A percentile compares a stretch with the other conserved stretches of the same genome.
Evolutionary conservation across 108 stramenopile genomes (phyloP).

Genomic region (Cylindrotheca closterium): DNA sequence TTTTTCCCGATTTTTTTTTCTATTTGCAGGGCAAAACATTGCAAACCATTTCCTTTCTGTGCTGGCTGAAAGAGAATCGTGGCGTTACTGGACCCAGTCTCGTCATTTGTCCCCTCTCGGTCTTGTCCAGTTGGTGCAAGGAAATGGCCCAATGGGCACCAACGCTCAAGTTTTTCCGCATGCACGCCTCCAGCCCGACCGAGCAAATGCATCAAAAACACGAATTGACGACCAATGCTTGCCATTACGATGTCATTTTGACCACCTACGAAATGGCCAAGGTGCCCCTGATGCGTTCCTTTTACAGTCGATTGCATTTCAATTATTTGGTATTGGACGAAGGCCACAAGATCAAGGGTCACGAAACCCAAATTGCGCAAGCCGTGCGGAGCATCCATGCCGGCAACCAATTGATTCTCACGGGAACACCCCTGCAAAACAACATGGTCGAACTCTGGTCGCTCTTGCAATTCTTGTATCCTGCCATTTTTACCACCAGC

Average conservation of each 20-base stretch:
- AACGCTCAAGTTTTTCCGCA: slow-evolving; percentile 57
- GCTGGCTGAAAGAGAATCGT: slow-evolving; percentile 72
- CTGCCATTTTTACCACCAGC: slow-evolving; percentile 49
- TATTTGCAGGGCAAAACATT: slow-evolving; percentile 82
- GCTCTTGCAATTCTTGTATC: slow-evolving; percentile 69
- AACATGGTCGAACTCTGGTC: slow-evolving; percentile 74
- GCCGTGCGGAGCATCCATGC: slow-evolving; percentile 55
- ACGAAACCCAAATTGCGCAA: slow-evolving; percentile 35
- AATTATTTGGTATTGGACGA: slow-evolving; percentile 81
- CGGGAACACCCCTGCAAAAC: slow-evolving; percentile 91
- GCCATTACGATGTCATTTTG: slow-evolving; percentile 48
- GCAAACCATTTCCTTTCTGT: slow-evolving; percentile 88
- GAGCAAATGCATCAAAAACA: slow-evolving; percentile 41
- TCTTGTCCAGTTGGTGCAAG: slow-evolving; percentile 80
- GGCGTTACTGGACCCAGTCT: slow-evolving; percentile 75
- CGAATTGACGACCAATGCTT: slow-evolving; percentile 21
- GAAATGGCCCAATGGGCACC: slow-evolving; percentile 86
- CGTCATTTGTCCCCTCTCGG: slow-evolving; percentile 86
- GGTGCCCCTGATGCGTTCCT: slow-evolving; percentile 25
- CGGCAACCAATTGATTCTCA: slow-evolving; percentile 51
- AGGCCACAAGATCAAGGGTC: slow-evolving; percentile 79
- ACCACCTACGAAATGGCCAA: slow-evolving; percentile 75
- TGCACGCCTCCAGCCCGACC: slow-evolving; percentile 55
- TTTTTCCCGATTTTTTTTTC: background rate
- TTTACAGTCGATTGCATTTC: slow-evolving; percentile 51